Percentiles rank a stretch among this genome's conserved stretches.
These are phyloP conservation scores for Fonsecaea pedrosoi DNA, from an alignment of 2,329 filamentous ascomycete genomes.

Conservation along the genomic window DNA sequence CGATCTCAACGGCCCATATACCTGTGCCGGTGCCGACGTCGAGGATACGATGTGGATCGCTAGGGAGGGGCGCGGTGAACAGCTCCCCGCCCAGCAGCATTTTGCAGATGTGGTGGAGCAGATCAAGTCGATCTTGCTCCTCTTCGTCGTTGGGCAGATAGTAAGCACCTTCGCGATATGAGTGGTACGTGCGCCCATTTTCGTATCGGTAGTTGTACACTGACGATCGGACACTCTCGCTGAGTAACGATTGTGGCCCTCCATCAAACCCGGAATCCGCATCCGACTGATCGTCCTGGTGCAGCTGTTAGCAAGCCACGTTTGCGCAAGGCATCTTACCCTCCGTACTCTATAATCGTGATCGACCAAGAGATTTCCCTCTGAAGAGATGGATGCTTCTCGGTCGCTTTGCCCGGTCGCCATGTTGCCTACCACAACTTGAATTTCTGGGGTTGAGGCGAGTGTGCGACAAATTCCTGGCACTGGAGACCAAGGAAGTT, in stretches of 20 bases:
- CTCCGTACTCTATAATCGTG: neutral
- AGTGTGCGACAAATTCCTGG: neutral
- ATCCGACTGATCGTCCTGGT: conserved; percentile 2
- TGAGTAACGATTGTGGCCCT: neutral
- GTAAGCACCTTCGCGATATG: conserved; percentile 8
- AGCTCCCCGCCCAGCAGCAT: conserved; percentile 7
- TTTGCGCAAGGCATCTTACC: neutral
- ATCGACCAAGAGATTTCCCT: neutral
- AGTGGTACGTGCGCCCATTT: conserved; percentile 11
- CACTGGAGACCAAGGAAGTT: neutral
- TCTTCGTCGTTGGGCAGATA: conserved; percentile 11
- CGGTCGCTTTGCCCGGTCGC: neutral
- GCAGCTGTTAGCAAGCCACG: neutral
- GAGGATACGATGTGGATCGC: conserved; percentile 8
- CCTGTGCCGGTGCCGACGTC: conserved; percentile 5
- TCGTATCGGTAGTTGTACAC: conserved; percentile 15
- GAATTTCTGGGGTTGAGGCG: neutral
- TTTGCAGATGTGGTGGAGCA: conserved; percentile 13
- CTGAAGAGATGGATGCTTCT: neutral
- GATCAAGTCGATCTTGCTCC: conserved; percentile 10
- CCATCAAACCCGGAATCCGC: conserved; percentile 4
- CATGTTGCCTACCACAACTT: neutral
- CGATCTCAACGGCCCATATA: conserved; percentile 3
- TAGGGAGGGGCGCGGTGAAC: conserved; percentile 4
- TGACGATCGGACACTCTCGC: conserved; percentile 6